Conservation (phyloP, 2,329 filamentous ascomycete genomes). For the Paecilomyces variotii region DNA sequence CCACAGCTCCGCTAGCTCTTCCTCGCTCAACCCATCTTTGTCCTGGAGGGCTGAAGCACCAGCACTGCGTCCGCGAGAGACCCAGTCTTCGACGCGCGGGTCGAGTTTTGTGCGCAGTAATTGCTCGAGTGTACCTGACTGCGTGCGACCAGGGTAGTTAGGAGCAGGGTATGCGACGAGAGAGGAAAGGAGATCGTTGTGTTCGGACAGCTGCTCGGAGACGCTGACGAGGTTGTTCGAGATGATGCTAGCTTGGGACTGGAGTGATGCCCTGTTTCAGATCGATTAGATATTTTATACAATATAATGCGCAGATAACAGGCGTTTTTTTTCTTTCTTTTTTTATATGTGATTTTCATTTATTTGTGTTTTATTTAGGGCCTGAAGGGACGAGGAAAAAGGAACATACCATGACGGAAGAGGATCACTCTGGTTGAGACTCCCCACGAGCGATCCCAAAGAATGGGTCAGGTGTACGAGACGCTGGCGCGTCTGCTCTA, state of each 20-base stretch:
- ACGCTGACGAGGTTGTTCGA: conserved; percentile 62
- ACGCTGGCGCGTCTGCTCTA: conserved; percentile 63
- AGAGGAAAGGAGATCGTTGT: conserved; percentile 59
- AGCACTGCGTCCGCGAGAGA: conserved; percentile 53
- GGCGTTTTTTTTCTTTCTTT: no score
- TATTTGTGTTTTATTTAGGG: neutral
- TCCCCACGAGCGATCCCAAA: conserved; percentile 55
- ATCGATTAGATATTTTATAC: neutral
- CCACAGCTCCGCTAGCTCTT: conserved; percentile 55
- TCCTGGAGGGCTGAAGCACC: conserved; percentile 7
- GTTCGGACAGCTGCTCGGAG: conserved; percentile 55
- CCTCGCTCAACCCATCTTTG: conserved; percentile 27
- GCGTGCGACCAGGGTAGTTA: conserved; percentile 62
- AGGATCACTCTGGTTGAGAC: conserved; percentile 55
- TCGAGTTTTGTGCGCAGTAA: conserved; percentile 79
- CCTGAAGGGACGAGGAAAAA: neutral
- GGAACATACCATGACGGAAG: conserved; percentile 56
- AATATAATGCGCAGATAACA: neutral
- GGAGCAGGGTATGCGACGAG: conserved; percentile 69
- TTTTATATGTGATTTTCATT: no score
- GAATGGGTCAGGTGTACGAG: conserved; percentile 62
- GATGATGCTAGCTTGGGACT: conserved; percentile 64
- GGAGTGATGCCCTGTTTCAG: conserved; percentile 55
- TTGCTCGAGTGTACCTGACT: conserved; percentile 54
- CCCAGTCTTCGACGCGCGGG: conserved; percentile 65